Base-by-base conservation (phyloP, 306 rosid species). In the Arachis stenosperma region DNA sequence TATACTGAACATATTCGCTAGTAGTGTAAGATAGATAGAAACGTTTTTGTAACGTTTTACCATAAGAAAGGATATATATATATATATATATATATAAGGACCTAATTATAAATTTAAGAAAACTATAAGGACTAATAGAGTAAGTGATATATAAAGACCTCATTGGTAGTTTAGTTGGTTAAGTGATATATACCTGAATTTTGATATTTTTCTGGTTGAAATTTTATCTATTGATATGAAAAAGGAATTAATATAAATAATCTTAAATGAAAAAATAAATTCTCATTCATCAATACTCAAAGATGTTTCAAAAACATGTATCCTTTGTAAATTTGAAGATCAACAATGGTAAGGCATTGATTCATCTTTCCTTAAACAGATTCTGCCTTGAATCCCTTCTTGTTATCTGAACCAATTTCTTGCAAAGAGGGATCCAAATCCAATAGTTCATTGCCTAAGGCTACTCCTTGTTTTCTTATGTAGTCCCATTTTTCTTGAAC, bases 401-500 rank as follows among this genome's bases (percentile, higher is more conserved):
- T 82, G 66, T 85, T 78, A 48, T 42, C 79, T 69, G 78, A 73
- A 62, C 61, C 44, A 44, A 53, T 54, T 12, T 71, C 70, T 79
- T 84, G 68, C 65, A 72, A 73, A 60, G 69, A 70, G 33, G 75
- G 71, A 56, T 63, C 54, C 56, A 69, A 8, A 56, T 63, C 54
- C 56, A 69, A 8, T 36, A 70, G 61, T 60, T 81, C 81, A 70
- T 61, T 67, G 48, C 81, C 81, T 78, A 79, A 75, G 73, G 61
- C 50, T 40, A 79, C 88, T 77, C 90, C 89, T 81, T 87, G 86
- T 55, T 76, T 87, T 56, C 81, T 76, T 9, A 86, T 89, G 65
- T 89, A 86, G 58, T n/a, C 62, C 90, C 88, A 82, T 79, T 91
- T 89, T 81, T 89, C 96, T 86, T 91, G 97, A 72, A 91, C 69